Conservation (phyloP, 352 stramenopile species). For the Phytophthora meadii region DNA sequence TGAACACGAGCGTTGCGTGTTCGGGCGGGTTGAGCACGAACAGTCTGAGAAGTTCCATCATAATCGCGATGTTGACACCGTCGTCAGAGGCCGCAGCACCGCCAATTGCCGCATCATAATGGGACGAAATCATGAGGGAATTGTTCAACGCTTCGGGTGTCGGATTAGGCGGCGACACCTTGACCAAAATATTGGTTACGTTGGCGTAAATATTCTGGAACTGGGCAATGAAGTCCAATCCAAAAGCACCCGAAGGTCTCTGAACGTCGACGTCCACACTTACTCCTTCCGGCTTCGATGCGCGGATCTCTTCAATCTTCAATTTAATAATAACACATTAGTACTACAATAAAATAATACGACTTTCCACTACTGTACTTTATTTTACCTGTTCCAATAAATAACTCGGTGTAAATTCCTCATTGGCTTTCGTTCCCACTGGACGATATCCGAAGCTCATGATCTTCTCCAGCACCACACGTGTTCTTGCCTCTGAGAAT, state of each 20-base stretch:
- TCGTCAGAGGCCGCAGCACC: conserved; percentile 75
- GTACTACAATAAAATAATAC: conserved; percentile 6
- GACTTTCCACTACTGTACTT: not conserved
- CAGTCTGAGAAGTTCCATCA: conserved; percentile 72
- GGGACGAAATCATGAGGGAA: conserved; percentile 77
- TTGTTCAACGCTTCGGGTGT: conserved; percentile 46
- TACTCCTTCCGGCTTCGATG: conserved; percentile 39
- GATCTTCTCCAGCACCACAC: conserved; percentile 66
- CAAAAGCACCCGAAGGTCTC: conserved; percentile 72
- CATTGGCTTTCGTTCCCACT: conserved; percentile 69
- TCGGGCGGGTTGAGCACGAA: conserved; percentile 50
- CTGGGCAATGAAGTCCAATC: conserved; percentile 76
- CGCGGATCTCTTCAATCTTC: conserved; percentile 67
- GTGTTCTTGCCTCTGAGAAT: conserved; percentile 69
- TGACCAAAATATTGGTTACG: conserved; percentile 84
- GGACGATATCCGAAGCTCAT: conserved; percentile 79
- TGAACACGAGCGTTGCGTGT: conserved; percentile 73
- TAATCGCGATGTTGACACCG: conserved; percentile 83
- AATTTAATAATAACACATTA: conserved; percentile 27
- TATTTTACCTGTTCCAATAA: conserved; percentile 51
- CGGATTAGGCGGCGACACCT: conserved; percentile 43
- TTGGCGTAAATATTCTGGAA: conserved; percentile 91
- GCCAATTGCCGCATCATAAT: conserved; percentile 83
- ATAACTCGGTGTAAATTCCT: conserved; percentile 66
- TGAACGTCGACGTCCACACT: conserved; percentile 70